phyloP scores from a whole-genome alignment of 805 yeast species.

The Saccharomycopsis sp. region DNA sequence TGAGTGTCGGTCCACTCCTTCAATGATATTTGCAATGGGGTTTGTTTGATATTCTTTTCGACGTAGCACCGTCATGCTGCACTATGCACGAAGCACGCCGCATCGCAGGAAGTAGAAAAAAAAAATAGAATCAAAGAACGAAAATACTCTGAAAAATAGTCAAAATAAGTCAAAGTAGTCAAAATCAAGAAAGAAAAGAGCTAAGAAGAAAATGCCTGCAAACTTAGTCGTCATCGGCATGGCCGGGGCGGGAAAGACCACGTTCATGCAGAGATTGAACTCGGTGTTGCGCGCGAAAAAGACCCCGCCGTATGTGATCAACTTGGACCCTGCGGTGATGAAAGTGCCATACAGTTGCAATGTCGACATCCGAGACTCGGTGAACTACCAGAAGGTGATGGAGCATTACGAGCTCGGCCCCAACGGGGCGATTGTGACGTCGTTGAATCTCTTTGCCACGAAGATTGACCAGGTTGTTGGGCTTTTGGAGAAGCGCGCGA shows the following conservation, averaged over 20 bases:
- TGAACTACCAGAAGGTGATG: constrained; percentile 94
- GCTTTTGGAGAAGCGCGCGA: constrained; percentile 67
- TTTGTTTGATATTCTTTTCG: too few species aligned
- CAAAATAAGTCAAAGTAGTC: too few species aligned
- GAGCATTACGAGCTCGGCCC: constrained; percentile 93
- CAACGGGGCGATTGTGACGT: constrained; percentile 96
- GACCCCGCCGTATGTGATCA: constrained; percentile 81
- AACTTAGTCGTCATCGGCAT: constrained; percentile 34
- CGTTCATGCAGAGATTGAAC: constrained; percentile 91
- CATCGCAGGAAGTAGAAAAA: too few species aligned
- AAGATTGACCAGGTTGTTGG: constrained; percentile 92
- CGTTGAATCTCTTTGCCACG: constrained; percentile 83
- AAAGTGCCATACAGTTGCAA: constrained; percentile 91
- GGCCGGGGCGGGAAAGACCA: constrained; percentile 86
- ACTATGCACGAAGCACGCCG: too few species aligned
- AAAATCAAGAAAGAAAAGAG: too few species aligned
- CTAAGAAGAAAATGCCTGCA: too few species aligned
- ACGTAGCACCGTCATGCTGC: too few species aligned
- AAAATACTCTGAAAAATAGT: too few species aligned
- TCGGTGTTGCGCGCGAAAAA: constrained; percentile 72
- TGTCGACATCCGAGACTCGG: constrained; percentile 92
- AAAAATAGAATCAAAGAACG: too few species aligned
- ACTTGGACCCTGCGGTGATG: constrained; percentile 92
- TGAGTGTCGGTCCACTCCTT: too few species aligned
- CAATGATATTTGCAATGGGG: too few species aligned